A percentile compares a stretch with the other conserved stretches of the same genome.
These are phyloP conservation scores for Rubroboletus satanas DNA, from an alignment of 768 basidiomycete species.

Conservation along the genomic window DNA sequence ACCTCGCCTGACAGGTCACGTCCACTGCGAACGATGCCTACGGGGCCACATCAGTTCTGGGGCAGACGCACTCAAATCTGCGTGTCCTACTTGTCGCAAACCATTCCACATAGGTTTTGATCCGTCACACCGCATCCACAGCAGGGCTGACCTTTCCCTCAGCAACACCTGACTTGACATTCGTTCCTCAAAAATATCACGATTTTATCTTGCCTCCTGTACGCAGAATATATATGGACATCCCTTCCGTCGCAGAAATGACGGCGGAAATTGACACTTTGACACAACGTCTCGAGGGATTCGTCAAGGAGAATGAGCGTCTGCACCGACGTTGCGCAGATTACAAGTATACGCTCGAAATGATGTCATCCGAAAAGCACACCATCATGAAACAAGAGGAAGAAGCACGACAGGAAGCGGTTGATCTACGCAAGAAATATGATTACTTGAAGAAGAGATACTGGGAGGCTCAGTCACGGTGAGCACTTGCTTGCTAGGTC, in stretches of 20 bases:
- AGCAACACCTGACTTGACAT: constrained; percentile 47
- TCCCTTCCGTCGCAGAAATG: constrained; percentile 22
- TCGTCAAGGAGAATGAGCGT: constrained; percentile 39
- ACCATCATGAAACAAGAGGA: constrained; percentile 28
- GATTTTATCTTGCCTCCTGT: constrained; percentile 55
- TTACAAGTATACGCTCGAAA: constrained; percentile 33
- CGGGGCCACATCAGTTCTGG: constrained; percentile 30
- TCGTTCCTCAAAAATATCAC: constrained; percentile 57
- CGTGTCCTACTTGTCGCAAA: constrained; percentile 60
- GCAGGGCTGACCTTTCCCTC: not conserved
- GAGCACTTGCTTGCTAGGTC: not conserved
- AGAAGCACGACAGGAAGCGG: constrained; percentile 37
- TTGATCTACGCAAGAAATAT: constrained; percentile 37
- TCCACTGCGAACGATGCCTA: constrained; percentile 63
- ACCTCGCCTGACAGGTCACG: constrained; percentile 44
- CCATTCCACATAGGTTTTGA: constrained; percentile 53
- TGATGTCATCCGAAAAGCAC: constrained; percentile 32
- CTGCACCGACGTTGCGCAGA: constrained; percentile 44
- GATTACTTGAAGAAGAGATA: constrained; percentile 28
- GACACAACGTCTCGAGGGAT: constrained; percentile 36
- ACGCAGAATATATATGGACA: constrained; percentile 52
- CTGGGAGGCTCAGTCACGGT: constrained; percentile 14
- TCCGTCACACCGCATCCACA: not conserved
- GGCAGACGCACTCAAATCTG: constrained; percentile 33
- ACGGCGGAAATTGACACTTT: constrained; percentile 36